Conservation (phyloP, 148 eudicot genomes). For the Rhododendron kiyosumense region DNA sequence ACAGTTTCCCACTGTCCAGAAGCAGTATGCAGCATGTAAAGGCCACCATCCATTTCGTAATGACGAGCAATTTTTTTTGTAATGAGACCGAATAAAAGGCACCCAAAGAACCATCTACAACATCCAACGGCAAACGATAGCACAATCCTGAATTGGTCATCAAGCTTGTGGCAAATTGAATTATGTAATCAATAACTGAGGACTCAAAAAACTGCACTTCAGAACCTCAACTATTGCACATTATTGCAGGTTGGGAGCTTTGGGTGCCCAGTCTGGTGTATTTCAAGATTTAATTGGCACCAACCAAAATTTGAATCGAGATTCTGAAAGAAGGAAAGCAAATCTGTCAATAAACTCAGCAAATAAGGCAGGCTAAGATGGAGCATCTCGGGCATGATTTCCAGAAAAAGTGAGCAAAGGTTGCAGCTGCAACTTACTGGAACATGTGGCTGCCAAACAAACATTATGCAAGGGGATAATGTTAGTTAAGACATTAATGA, state of each 20-base stretch:
- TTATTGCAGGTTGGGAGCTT: background rate
- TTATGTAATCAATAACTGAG: too few species aligned
- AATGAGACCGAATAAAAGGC: too few species aligned
- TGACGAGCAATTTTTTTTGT: too few species aligned
- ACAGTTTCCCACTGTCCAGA: too few species aligned
- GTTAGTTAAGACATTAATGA: background rate
- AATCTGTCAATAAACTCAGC: constrained; percentile 42
- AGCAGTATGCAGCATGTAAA: too few species aligned
- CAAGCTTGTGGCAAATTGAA: too few species aligned
- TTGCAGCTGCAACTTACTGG: constrained; percentile 46
- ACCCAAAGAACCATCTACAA: too few species aligned
- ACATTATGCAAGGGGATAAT: background rate
- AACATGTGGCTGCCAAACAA: constrained; percentile 56
- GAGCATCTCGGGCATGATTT: constrained; percentile 39
- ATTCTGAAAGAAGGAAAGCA: background rate
- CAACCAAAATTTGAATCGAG: background rate
- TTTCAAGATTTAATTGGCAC: background rate
- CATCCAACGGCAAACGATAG: too few species aligned
- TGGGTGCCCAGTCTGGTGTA: background rate
- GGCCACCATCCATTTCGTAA: too few species aligned
- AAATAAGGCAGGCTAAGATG: constrained; percentile 26
- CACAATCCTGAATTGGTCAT: too few species aligned
- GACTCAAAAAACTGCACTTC: too few species aligned
- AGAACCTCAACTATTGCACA: too few species aligned
- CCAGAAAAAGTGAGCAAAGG: constrained; percentile 29